A percentile compares a stretch with the other conserved stretches of the same genome.
phyloP scores from a whole-genome alignment of 345 rosid species.

The Lumnitzera racemosa region DNA sequence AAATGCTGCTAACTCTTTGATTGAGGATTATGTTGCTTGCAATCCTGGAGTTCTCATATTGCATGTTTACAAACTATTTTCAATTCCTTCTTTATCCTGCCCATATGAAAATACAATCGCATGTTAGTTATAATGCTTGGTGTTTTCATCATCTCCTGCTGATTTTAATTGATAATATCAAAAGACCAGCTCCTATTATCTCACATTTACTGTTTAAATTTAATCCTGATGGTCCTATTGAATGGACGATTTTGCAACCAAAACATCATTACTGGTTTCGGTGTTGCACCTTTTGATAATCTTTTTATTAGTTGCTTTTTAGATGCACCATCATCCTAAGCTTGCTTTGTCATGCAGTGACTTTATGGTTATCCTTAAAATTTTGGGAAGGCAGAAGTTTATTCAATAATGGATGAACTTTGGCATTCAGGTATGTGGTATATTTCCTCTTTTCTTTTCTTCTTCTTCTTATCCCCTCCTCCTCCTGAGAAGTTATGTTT shows the following conservation, averaged over 20 bases:
- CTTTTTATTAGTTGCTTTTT: constrained; percentile 4
- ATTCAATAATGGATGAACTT: constrained; percentile 77
- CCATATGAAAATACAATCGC: background rate
- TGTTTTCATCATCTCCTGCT: constrained; percentile 22
- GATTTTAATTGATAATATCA: constrained; percentile 77
- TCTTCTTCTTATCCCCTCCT: background rate
- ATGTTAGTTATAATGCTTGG: background rate
- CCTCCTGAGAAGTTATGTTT: background rate
- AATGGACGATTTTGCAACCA: constrained; percentile 78
- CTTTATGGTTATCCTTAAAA: constrained; percentile 87
- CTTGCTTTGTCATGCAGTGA: constrained; percentile 43
- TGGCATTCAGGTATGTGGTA: constrained; percentile 59
- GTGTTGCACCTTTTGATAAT: background rate
- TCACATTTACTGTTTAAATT: constrained; percentile 87
- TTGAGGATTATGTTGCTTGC: constrained; percentile 90
- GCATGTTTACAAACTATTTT: constrained; percentile 47
- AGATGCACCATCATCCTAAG: constrained; percentile 1
- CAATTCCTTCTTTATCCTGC: background rate
- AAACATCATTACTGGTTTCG: constrained; percentile 87
- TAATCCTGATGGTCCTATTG: constrained; percentile 71
- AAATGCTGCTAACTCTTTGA: constrained; percentile 60
- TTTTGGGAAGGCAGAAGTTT: constrained; percentile 74
- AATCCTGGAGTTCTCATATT: constrained; percentile 82
- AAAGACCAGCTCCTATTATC: constrained; percentile 87
- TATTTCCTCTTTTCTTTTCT: background rate